Base-by-base conservation (phyloP, 1,284 basidiomycete genomes). In the Trichosporon sp. region DNA sequence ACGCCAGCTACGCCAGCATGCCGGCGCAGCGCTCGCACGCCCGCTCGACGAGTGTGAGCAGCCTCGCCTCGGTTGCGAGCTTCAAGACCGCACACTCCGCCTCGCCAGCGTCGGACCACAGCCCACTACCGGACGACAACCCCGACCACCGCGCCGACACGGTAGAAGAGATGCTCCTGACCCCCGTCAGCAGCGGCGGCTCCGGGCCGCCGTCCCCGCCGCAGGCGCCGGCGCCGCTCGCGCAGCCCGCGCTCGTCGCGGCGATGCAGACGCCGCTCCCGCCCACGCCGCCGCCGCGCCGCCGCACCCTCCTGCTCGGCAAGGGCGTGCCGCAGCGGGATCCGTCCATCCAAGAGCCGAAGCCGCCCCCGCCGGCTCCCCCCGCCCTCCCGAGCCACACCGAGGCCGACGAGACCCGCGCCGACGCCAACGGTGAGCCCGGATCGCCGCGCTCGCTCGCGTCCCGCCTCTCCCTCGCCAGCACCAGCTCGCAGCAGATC, bases 1-100 rank as follows among this genome's bases (percentile, higher is more conserved):
- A 42, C 38, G 38, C 38, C 38, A 51, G 47, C n/a, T n/a, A n/a
- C n/a, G n/a, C 18, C 44, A 47, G 44, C 47, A 51, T 51, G 47
- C 21, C 47, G 38, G 15, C n/a, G 21, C 47, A 51, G 21, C 18
- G 38, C 18, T 56, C 51, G 25, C 56, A 60, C 29, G 18, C 8
- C 27, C 56, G 56, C 56, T 60, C 56, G 18, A 60, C 56, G 56
- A 51, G 47, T 25, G 47, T 51, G 23, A 9, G 7, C 6, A 32
- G 29, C 2, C 18, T 60, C 56, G 56, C 56, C 27, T 60, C 56
- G 5, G 29, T 60, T 6, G 13, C 56, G 8, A 31, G 27, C 18
- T 60, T 60, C 56, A 60, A 60, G 56, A 60, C 56, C n/a, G 56
- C 56, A 29, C 56, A 60, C 56, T 60, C 56, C 3, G 21, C 23